phyloP scores from a whole-genome alignment of 805 yeast species.

The Kazachstania psychrophila region DNA sequence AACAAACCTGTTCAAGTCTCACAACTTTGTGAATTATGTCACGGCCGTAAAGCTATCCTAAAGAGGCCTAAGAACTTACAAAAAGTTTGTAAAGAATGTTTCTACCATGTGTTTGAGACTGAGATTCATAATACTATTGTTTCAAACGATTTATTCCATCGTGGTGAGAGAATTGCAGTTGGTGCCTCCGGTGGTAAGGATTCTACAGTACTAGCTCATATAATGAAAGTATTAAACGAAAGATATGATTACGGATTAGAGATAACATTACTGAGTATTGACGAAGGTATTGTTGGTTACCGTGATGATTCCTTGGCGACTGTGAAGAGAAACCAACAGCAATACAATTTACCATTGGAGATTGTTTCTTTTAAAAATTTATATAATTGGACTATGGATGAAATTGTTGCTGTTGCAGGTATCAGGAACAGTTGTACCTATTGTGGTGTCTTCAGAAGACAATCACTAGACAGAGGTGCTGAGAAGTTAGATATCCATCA shows the following conservation, averaged over 20 bases:
- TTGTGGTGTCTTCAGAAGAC: constrained; percentile 95
- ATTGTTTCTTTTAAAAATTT: constrained; percentile 80
- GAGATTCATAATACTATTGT: constrained; percentile 89
- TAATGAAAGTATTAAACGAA: constrained; percentile 79
- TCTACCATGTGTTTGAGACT: constrained; percentile 82
- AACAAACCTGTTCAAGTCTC: constrained; percentile 26
- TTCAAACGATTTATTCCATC: constrained; percentile 55
- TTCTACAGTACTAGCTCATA: constrained; percentile 87
- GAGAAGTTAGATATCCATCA: constrained; percentile 74
- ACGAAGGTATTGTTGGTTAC: constrained; percentile 95
- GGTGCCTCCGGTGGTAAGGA: constrained; percentile 99
- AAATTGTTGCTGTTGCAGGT: constrained; percentile 90
- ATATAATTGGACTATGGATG: constrained; percentile 98
- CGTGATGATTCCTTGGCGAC: constrained; percentile 96
- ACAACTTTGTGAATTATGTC: constrained; percentile 75
- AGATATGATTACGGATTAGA: constrained; percentile 82
- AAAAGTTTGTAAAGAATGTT: constrained; percentile 84
- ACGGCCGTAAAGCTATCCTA: constrained; percentile 71
- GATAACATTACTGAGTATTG: constrained; percentile 75
- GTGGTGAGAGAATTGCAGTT: constrained; percentile 85
- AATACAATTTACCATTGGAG: constrained; percentile 69
- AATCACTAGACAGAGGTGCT: constrained; percentile 94
- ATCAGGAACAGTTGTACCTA: constrained; percentile 91
- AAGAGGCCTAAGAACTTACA: constrained; percentile 88
- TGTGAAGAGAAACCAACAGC: constrained; percentile 83